phyloP scores from a whole-genome alignment of 192 early-diverging fungal genomes.

The Phycomyces nitens region DNA sequence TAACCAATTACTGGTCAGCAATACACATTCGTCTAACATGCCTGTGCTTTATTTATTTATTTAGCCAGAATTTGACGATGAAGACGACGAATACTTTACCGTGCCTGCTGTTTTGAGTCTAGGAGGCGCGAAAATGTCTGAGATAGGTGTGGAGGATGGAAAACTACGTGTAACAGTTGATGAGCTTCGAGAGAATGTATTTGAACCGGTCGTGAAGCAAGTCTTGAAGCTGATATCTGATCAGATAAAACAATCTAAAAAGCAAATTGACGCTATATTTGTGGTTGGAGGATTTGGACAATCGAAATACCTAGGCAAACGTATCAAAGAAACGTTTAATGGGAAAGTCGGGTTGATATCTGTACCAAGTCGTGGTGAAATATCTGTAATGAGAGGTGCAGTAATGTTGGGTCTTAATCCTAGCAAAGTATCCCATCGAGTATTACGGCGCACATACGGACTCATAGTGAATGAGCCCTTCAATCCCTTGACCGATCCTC shows the following conservation, averaged over 20 bases:
- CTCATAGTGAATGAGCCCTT: slow-evolving; percentile 41
- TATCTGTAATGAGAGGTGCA: slow-evolving; percentile 48
- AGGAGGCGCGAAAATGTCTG: slow-evolving; percentile 27
- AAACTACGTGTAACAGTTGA: slow-evolving; percentile 35
- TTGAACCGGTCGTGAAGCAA: slow-evolving; percentile 40
- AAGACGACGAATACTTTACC: slow-evolving; percentile 43
- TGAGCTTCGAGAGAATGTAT: slow-evolving; percentile 43
- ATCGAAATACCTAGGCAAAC: slow-evolving; percentile 35
- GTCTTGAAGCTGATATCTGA: slow-evolving; percentile 37
- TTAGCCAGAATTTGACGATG: slow-evolving; percentile 45
- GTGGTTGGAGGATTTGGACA: slow-evolving; percentile 48
- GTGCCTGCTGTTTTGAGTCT: slow-evolving; percentile 40
- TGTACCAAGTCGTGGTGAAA: slow-evolving; percentile 38
- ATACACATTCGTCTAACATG: too few relatives aligned
- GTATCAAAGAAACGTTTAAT: slow-evolving; percentile 33
- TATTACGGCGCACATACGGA: slow-evolving; percentile 41
- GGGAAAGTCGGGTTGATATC: slow-evolving; percentile 32
- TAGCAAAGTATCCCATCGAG: slow-evolving; percentile 32
- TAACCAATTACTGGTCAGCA: too few relatives aligned
- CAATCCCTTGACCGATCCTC: slow-evolving; percentile 35
- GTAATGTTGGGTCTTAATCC: slow-evolving; percentile 41
- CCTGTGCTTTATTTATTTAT: background rate
- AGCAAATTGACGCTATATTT: slow-evolving; percentile 33
- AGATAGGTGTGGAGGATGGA: slow-evolving; percentile 41
- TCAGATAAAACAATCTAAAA: slow-evolving; percentile 28